Conservation (phyloP, 148 eudicot species). For the Pouteria glomerata region DNA sequence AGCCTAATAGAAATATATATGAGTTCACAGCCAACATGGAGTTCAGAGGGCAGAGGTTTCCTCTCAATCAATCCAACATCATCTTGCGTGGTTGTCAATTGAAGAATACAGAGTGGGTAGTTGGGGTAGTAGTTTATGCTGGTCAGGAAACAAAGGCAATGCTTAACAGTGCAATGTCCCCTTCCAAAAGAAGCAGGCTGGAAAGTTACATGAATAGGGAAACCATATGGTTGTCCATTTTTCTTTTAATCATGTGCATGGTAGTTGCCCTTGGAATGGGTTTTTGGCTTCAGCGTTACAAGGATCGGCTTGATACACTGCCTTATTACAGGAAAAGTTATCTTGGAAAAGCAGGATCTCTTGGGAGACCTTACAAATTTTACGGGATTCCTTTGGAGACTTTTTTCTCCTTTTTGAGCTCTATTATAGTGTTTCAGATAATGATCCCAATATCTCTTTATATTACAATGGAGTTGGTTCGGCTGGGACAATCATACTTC, state of each 20-base stretch:
- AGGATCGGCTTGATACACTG: slow-evolving; percentile 64
- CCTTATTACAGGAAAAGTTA: slow-evolving; percentile 81
- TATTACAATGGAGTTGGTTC: slow-evolving; percentile 94
- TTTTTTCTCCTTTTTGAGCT: slow-evolving; percentile 86
- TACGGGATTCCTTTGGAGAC: slow-evolving; percentile 90
- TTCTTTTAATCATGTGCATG: slow-evolving; percentile 80
- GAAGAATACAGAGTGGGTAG: slow-evolving; percentile 88
- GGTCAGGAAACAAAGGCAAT: slow-evolving; percentile 99
- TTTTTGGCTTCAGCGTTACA: slow-evolving; percentile 69
- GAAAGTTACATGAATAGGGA: slow-evolving; percentile 90
- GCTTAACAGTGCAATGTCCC: slow-evolving; percentile 87
- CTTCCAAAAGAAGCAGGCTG: slow-evolving; percentile 87
- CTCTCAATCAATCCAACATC: slow-evolving; percentile 88
- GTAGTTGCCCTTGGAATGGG: slow-evolving; percentile 90
- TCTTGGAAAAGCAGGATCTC: slow-evolving; percentile 36
- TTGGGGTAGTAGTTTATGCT: slow-evolving; percentile 92
- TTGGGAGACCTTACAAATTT: slow-evolving; percentile 55
- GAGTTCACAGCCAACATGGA: slow-evolving; percentile 96
- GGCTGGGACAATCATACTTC: slow-evolving; percentile 93
- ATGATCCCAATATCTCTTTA: slow-evolving; percentile 96
- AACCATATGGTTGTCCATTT: slow-evolving; percentile 80
- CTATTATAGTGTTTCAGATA: slow-evolving; percentile 90
- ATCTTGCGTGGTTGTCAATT: slow-evolving; percentile 96
- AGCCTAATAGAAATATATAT: slow-evolving; percentile 88
- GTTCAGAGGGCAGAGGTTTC: slow-evolving; percentile 53